These are phyloP conservation scores for Hypoxylon rickii DNA, from an alignment of 495 filamentous ascomycete genomes.

Conservation along the genomic window DNA sequence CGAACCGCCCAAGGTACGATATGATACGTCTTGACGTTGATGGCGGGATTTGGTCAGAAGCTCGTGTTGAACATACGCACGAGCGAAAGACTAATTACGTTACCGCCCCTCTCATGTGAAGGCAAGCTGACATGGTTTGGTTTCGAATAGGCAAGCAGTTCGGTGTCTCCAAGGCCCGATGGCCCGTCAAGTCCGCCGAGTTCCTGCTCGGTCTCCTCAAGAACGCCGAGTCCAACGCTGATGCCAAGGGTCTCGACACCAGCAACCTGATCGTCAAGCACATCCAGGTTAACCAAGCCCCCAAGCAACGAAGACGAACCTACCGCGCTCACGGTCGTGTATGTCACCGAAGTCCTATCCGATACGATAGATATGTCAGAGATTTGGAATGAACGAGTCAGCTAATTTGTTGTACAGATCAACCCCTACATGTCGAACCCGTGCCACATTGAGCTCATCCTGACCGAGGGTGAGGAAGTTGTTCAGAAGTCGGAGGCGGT, in stretches of 20 bases:
- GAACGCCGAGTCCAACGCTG: slow-evolving; percentile 99
- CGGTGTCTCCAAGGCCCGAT: slow-evolving; percentile 95
- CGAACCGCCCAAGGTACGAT: slow-evolving; percentile 91
- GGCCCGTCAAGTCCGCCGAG: slow-evolving; percentile 98
- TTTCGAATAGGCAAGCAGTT: slow-evolving; percentile 85
- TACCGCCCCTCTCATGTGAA: too few species aligned
- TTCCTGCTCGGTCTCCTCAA: slow-evolving; percentile 95
- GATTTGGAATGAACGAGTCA: too few species aligned
- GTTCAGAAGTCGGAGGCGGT: slow-evolving; percentile 79
- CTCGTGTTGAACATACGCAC: neutral
- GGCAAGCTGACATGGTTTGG: slow-evolving; percentile 37
- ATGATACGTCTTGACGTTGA: neutral
- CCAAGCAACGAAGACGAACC: slow-evolving; percentile 95
- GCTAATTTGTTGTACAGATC: too few species aligned
- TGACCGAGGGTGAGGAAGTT: slow-evolving; percentile 92
- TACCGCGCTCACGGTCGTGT: slow-evolving; percentile 99
- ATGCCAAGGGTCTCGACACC: slow-evolving; percentile 98
- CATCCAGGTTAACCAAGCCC: slow-evolving; percentile 99
- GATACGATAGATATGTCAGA: neutral
- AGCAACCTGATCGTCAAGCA: slow-evolving; percentile 96
- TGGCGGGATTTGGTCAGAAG: too few species aligned
- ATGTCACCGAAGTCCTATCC: slow-evolving; percentile 52
- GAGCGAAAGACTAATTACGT: neutral
- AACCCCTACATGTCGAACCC: slow-evolving; percentile 99
- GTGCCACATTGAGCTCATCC: slow-evolving; percentile 99